Evolutionary conservation across 176 grass and related monocot species (phyloP), one percentile per base, ranked within the genome.

Genomic region (Raddia distichophylla): DNA sequence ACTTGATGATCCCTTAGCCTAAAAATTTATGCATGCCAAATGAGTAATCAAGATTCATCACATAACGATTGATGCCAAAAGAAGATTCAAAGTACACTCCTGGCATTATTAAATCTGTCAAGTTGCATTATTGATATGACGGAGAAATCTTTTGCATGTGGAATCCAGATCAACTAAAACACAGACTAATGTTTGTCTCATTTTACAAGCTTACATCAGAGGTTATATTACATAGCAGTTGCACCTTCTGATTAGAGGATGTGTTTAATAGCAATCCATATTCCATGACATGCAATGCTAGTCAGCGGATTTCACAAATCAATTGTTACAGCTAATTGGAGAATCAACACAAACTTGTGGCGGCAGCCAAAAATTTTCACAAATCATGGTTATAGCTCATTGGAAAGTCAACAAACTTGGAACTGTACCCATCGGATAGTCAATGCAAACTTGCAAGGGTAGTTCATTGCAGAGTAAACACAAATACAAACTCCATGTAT

Each of bases 1-100:
- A 91, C 88, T 93, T 51, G 91, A 77, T 33, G 94, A 93, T 8
- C 67, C 86, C 67, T 93, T 97, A 66, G 75, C 51, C 91, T 97
- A 60, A 7, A 89, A 89, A 79, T 51, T 63, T 50, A 86, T 53
- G 7, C 52, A 67, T 67, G 70, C 65, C 48, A 81, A 16, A 72
- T 40, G 42, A 71, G 34, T 44, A 45, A 77, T 65, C 16, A 83
- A 48, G 35, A 74, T 78, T 75, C 9, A 84, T 16, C 60, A 51
- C 48, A 74, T 6, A 75, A 84, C 71, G 10, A 60, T 63, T 76
- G 73, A 2, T 37, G 3, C 45, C 14, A 71, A 82, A 3, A 53
- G 65, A 42, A 76, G 16, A 27, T 35, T 74, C 44, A 40, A 2
- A 40, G 37, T 40, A 40, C 37, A 40, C 37, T 40, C 4, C 37